Percentiles rank a stretch among this genome's conserved stretches.
Evolutionary conservation across 2,329 filamentous ascomycete species (phyloP).

Genomic region (Clarireedia homoeocarpa): DNA sequence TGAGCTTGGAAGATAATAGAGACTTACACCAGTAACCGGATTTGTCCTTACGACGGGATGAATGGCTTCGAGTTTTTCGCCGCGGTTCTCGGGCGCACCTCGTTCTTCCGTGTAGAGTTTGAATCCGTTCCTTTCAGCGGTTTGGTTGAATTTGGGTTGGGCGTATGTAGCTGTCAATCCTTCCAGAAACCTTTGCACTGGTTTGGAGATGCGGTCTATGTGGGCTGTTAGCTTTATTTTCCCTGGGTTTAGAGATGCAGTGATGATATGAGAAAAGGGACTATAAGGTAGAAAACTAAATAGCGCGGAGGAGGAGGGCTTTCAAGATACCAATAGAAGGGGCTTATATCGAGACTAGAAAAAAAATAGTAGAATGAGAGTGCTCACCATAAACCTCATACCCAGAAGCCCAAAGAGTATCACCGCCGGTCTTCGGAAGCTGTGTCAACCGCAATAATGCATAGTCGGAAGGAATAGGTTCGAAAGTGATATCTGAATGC

Average conservation of each 20-base stretch:
- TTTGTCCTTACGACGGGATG: conserved; percentile 51
- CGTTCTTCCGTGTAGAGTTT: conserved; percentile 37
- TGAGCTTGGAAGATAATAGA: not conserved
- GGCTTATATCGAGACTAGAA: no score
- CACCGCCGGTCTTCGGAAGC: conserved; percentile 28
- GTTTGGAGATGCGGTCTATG: conserved; percentile 40
- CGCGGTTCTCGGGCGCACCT: conserved; percentile 44
- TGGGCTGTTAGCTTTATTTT: no score
- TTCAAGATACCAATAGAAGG: no score
- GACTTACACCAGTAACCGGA: conserved; percentile 40
- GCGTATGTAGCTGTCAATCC: conserved; percentile 45
- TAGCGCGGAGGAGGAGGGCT: no score
- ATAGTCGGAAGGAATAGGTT: conserved; percentile 56
- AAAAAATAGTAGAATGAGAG: no score
- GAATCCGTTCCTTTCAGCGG: conserved; percentile 39
- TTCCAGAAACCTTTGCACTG: conserved; percentile 51
- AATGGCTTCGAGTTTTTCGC: conserved; percentile 38
- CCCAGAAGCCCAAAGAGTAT: conserved; percentile 59
- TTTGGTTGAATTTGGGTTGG: conserved; percentile 43
- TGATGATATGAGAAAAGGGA: no score
- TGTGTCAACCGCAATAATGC: conserved; percentile 34
- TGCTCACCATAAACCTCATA: conserved; percentile 54
- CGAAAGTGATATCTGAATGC: conserved; percentile 60
- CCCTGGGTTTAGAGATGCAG: no score
- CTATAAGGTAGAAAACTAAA: no score